Evolutionary conservation across 2,329 filamentous ascomycete genomes (phyloP), one percentile per base, ranked within the genome.

Genomic region (Fusarium compactum): DNA sequence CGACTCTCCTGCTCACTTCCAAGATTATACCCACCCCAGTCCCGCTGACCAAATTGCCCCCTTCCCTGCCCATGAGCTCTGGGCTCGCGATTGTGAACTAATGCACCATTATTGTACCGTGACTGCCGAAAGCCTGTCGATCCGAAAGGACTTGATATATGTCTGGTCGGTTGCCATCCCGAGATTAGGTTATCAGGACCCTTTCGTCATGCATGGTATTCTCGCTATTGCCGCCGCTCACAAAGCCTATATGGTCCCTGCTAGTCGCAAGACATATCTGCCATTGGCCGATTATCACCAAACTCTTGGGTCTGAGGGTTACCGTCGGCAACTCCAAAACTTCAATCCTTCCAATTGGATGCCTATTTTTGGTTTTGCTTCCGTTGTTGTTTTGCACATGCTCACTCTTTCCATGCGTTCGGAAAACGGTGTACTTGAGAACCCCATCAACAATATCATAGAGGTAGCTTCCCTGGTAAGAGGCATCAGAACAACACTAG

Each of bases 311-410:
- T 74, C 77, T 4, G 76, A 78, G 20, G 73, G 74, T 2, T 79
- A 78, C 40, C 75, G 76, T 12, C 54, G 61, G 3, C 54, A 64
- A 7, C 62, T 78, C 9, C 63, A 70, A 16, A 43, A 62, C 8
- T 61, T 76, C 11, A 30, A 67, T 30, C 25, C 69, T 9, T 52
- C 62, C 4, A 73, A 69, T 41, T 76, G 73, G 69, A 58, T 66
- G 41, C 78, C 81, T n/a, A 75, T 81, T 40, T 80, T 82, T 40
- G 80, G 78, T 70, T 82, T 85, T 53, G 81, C 82, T 58, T 81
- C 82, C 16, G 79, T 78, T 6, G 79, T 78, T 53, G 77, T 82
- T 5, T 16, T 78, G 9, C 71, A 70, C n/a, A 77, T 77, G 71
- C 38, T 75, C 27, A 70, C 68, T 11, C 65, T 76, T 10, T 74